Conservation (phyloP, 1,139 yeast species). For the Geotrichum klebahnii region DNA sequence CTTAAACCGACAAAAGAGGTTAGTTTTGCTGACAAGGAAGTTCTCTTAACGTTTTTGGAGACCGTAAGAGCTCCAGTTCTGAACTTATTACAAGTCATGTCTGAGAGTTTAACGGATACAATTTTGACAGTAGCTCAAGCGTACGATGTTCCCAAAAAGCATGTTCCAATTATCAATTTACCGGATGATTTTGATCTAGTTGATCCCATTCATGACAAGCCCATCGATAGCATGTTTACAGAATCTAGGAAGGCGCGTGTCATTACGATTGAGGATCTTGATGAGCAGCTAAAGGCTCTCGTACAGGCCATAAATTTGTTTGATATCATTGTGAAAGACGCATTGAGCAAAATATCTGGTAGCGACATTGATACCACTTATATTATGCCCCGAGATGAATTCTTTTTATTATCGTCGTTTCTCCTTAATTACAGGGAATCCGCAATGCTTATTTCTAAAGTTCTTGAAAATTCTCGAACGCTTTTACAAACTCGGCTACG, state of each 20-base stretch:
- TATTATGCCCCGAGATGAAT: conserved; percentile 47
- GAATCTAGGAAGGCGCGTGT: conserved; percentile 28
- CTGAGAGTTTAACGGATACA: conserved; percentile 37
- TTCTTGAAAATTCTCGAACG: conserved; percentile 38
- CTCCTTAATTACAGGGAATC: conserved; percentile 46
- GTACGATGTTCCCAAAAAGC: conserved; percentile 41
- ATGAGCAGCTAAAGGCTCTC: conserved; percentile 32
- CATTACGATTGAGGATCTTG: conserved; percentile 33
- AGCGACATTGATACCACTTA: conserved; percentile 23
- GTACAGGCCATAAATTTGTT: conserved; percentile 38
- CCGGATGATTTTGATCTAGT: conserved; percentile 10
- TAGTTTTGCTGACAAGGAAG: conserved; percentile 38
- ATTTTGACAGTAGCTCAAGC: conserved; percentile 41
- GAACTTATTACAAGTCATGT: conserved; percentile 37
- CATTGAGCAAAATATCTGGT: conserved; percentile 25
- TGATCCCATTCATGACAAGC: conserved; percentile 1
- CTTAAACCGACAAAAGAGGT: conserved; percentile 37
- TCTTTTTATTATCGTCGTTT: conserved; percentile 48
- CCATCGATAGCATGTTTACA: not conserved
- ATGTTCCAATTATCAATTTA: conserved; percentile 8
- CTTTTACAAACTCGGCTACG: conserved; percentile 37
- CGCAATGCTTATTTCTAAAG: conserved; percentile 36
- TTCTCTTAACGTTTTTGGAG: conserved; percentile 37
- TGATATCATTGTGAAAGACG: conserved; percentile 31
- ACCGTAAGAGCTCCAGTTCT: conserved; percentile 38